These are phyloP conservation scores for Cytospora chrysosperma DNA, from an alignment of 2,329 filamentous ascomycete genomes.

Conservation along the genomic window DNA sequence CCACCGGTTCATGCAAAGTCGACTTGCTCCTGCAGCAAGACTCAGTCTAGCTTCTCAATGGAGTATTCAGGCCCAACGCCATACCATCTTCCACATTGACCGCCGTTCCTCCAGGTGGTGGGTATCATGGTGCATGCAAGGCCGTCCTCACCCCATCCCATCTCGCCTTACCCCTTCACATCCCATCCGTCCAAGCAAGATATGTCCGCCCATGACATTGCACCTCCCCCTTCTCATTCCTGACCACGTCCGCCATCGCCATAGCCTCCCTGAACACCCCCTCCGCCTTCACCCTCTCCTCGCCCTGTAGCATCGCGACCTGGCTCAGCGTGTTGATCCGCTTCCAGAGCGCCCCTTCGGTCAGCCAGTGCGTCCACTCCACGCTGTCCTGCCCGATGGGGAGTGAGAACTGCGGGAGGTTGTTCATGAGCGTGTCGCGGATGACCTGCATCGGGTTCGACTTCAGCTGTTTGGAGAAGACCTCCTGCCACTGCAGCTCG, in stretches of 20 bases:
- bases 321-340: slow-evolving; percentile 67
- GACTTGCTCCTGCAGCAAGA: background rate
- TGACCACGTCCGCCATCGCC: slow-evolving; percentile 50
- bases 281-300: slow-evolving; percentile 48
- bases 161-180: slow-evolving; percentile 32
- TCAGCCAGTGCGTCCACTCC: slow-evolving; percentile 58
- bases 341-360: slow-evolving; percentile 60
- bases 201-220: slow-evolving; percentile 64
- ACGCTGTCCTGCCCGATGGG: slow-evolving; percentile 58
- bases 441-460: slow-evolving; percentile 53
- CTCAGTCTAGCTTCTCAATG: background rate
- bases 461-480: slow-evolving; percentile 61
- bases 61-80: too few relatives aligned
- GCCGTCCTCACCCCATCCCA: background rate
- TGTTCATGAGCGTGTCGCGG: slow-evolving; percentile 39
- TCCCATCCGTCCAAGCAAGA: slow-evolving; percentile 59
- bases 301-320: slow-evolving; percentile 57
- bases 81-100: background rate
- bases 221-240: slow-evolving; percentile 61
- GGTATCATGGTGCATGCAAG: background rate
- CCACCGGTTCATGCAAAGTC: background rate
- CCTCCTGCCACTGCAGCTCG: slow-evolving; percentile 60
- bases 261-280: slow-evolving; percentile 55
- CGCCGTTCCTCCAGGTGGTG: background rate
- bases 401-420: slow-evolving; percentile 54